phyloP scores from a whole-genome alignment of 1,284 basidiomycete genomes.

The Termitomyces sp. region DNA sequence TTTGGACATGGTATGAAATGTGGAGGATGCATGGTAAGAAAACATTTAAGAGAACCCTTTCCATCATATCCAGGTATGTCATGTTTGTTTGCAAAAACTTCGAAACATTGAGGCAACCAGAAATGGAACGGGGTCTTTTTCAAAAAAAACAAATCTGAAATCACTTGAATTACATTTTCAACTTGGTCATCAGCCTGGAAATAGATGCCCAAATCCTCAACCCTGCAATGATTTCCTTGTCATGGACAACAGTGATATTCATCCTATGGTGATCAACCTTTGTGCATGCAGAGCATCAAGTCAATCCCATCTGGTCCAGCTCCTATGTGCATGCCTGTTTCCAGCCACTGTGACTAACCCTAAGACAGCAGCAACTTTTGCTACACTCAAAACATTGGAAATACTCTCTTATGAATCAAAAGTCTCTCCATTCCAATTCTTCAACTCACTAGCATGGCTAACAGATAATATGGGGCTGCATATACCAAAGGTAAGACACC shows the following conservation, averaged over 20 bases:
- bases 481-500: slow-evolving; percentile 7
- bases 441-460: slow-evolving; percentile 14
- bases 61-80: slow-evolving; percentile 6
- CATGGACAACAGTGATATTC: slow-evolving; percentile 15
- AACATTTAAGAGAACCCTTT: slow-evolving; percentile 3
- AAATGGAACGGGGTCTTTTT: slow-evolving; percentile 9
- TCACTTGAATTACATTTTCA: slow-evolving; percentile 7
- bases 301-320: slow-evolving; percentile 16
- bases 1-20: slow-evolving; percentile 1
- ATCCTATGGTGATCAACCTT: slow-evolving; percentile 18
- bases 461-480: slow-evolving; percentile 22
- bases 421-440: slow-evolving; percentile 21
- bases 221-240: slow-evolving; percentile 10
- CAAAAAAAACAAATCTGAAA: slow-evolving; percentile 1
- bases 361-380: slow-evolving; percentile 21
- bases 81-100: too few species aligned
- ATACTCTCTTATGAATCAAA: slow-evolving; percentile 22
- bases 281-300: slow-evolving; percentile 16
- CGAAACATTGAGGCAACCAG: not conserved
- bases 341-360: slow-evolving; percentile 20
- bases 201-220: slow-evolving; percentile 7
- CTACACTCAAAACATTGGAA: slow-evolving; percentile 20
- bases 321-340: slow-evolving; percentile 18
- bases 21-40: not conserved
- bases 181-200: slow-evolving; percentile 7